These are phyloP conservation scores for Volvox africanus DNA, from an alignment of 139 green algal species.

Conservation along the genomic window DNA sequence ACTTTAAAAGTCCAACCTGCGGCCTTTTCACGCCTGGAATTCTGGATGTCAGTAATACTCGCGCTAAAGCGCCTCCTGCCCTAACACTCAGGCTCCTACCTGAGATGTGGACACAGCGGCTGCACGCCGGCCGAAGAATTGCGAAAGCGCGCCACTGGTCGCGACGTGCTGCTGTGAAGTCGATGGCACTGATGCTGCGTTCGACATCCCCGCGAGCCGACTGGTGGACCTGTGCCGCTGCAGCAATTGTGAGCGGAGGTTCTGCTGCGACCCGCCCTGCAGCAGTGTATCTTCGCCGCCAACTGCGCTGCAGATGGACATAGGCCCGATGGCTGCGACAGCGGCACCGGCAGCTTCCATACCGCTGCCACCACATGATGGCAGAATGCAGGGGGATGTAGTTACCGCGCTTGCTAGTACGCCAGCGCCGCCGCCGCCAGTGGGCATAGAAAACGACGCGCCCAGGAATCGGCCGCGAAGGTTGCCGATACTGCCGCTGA, in stretches of 20 bases:
- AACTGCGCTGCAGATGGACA: no score
- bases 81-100: not conserved
- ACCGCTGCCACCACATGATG: not conserved
- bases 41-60: no score
- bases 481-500: not conserved
- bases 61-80: no score
- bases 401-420: not conserved
- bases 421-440: not conserved
- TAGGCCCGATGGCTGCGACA: not conserved
- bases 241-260: not conserved
- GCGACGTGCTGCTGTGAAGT: not conserved
- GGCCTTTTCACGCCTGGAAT: no score
- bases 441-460: not conserved
- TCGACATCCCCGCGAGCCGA: slow-evolving; percentile 25
- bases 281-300: not conserved
- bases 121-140: not conserved
- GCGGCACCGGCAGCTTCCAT: not conserved
- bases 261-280: not conserved
- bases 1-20: no score
- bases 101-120: slow-evolving; percentile 7
- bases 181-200: not conserved
- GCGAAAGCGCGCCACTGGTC: not conserved
- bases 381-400: not conserved
- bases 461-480: not conserved
- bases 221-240: slow-evolving; percentile 34